phyloP scores from a whole-genome alignment of 768 basidiomycete species.

The Lentinus tigrinus region DNA sequence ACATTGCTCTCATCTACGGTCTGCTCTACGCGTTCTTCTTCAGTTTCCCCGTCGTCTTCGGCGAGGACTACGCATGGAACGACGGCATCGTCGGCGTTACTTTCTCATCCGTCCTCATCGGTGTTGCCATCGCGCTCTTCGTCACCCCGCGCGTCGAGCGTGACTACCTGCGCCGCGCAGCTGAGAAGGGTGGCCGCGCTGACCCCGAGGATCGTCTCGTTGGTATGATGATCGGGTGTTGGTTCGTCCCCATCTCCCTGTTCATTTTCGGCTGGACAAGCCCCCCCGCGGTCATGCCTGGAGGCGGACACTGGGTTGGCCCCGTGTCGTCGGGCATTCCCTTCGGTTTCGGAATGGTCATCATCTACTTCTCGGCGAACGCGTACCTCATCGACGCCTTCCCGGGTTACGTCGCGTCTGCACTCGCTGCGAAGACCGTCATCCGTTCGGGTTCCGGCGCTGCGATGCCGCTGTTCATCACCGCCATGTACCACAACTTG shows the following conservation, averaged over 20 bases:
- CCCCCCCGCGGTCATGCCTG: constrained; percentile 33
- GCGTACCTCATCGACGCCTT: constrained; percentile 42
- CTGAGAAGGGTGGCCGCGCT: constrained; percentile 35
- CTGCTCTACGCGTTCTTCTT: constrained; percentile 38
- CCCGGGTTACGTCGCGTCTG: constrained; percentile 38
- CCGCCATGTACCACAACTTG: constrained; percentile 40
- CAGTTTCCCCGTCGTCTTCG: constrained; percentile 38
- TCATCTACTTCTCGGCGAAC: constrained; percentile 40
- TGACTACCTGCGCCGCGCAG: constrained; percentile 31
- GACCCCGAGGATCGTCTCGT: constrained; percentile 42
- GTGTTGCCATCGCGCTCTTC: constrained; percentile 34
- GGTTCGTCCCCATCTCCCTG: constrained; percentile 36
- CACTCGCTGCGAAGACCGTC: constrained; percentile 40
- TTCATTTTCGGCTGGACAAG: constrained; percentile 46
- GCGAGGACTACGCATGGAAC: constrained; percentile 35
- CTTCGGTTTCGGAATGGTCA: constrained; percentile 40
- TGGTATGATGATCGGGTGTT: constrained; percentile 38
- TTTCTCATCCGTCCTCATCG: constrained; percentile 41
- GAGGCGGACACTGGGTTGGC: constrained; percentile 38
- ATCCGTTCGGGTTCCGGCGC: constrained; percentile 36
- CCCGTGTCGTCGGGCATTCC: constrained; percentile 36
- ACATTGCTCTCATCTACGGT: constrained; percentile 43
- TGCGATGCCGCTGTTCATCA: constrained; percentile 37
- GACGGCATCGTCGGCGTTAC: constrained; percentile 38
- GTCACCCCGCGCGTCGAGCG: constrained; percentile 35